These are phyloP conservation scores for Podaxis carcinomalis DNA, from an alignment of 768 basidiomycete genomes.

Conservation along the genomic window DNA sequence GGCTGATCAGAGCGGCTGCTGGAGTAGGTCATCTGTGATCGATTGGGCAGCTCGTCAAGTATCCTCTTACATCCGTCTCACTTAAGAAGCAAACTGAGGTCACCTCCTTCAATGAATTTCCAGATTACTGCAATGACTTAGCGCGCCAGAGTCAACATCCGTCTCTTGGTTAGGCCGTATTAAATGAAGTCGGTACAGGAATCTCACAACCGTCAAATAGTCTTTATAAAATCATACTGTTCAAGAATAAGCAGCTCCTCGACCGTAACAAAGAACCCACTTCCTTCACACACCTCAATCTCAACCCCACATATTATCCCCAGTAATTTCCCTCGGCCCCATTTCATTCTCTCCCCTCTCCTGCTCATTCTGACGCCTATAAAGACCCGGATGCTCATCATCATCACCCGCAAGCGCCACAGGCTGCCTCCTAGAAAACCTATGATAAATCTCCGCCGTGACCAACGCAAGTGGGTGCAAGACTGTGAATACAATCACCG, in stretches of 20 bases:
- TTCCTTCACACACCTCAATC: neutral
- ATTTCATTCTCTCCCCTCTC: constrained; percentile 11
- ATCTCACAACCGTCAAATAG: too few species aligned
- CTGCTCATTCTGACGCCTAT: constrained; percentile 10
- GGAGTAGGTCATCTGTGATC: too few species aligned
- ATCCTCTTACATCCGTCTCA: too few species aligned
- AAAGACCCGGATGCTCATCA: constrained; percentile 21
- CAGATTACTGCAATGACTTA: too few species aligned
- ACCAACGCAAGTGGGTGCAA: constrained; percentile 62
- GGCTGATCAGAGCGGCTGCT: too few species aligned
- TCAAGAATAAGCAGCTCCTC: neutral
- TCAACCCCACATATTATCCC: constrained; percentile 24
- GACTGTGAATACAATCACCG: constrained; percentile 58
- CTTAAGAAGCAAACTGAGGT: too few species aligned
- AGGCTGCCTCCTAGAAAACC: constrained; percentile 20
- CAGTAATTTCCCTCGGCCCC: constrained; percentile 39
- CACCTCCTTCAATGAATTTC: too few species aligned
- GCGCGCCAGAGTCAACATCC: too few species aligned
- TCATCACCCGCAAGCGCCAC: constrained; percentile 18
- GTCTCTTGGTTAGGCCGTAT: too few species aligned
- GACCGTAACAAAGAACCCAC: neutral
- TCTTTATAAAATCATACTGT: too few species aligned
- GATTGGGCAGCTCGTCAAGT: too few species aligned
- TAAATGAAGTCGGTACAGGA: too few species aligned
- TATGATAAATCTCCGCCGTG: constrained; percentile 35